Base-by-base conservation (phyloP, 805 yeast species). In the Lachancea sp. region DNA sequence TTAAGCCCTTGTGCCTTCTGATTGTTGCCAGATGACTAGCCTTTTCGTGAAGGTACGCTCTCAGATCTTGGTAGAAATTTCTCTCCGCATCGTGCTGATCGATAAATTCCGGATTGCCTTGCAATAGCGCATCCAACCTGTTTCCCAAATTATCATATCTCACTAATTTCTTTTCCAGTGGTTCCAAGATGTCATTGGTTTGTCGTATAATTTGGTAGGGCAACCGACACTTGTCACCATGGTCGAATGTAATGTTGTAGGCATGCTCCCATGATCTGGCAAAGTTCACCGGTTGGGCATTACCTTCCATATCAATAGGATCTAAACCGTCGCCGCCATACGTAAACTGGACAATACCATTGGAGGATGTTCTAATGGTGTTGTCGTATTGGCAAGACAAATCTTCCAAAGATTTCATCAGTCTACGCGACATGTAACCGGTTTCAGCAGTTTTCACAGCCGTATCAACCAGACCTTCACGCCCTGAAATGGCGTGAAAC, bases 391-490 rank as follows among this genome's bases (percentile, higher is more conserved):
- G 87, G 44, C 95, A 77, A 36, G 96, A 86, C 60, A 92, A 72
- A 69, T 92, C 99, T 68, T 92, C 99, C 54, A 92, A 70, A 5
- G 97, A 92, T 64, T 90, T 90, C 98, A 90, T 90, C 61, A 90
- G 73, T 64, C 98, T 80, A 66, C 98, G 84, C 18, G 97, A 90
- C 94, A 90, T 90, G 67, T 89, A 89, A 60, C 97, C 97, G 4
- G 98, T 90, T 63, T 92, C 99, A 3, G 99, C 99, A 24, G 99
- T 92, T 65, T 92, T 92, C 42, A 92, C 99, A 16, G 99, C 99
- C 17, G 99, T 92, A 72, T 92, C 99, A 44, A 92, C 97, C 62
- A 92, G 72, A 67, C 99, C 99, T 73, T 92, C 99, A 72, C 99
- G 85, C 60, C 99, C 99, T 2, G 97, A 89, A 69, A 92, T 92